A percentile compares a stretch with the other conserved stretches of the same genome.
Evolutionary conservation across 2,329 filamentous ascomycete species (phyloP).

Genomic region (Tolypocladium ophioglossoides): DNA sequence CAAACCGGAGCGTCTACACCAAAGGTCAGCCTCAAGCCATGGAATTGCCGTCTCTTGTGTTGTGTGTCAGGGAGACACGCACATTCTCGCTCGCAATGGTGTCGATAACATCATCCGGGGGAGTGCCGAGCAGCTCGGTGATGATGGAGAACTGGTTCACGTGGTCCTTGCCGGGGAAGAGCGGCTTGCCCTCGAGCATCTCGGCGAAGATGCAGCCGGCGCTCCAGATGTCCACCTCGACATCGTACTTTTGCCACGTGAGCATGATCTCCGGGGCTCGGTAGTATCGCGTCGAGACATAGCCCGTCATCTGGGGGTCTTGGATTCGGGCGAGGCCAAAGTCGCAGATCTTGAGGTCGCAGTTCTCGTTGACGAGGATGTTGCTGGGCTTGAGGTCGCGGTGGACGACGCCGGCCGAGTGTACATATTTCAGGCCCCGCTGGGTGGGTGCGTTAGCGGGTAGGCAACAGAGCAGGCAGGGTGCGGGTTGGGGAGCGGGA

Average conservation of each 20-base stretch:
- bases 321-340: slow-evolving; percentile 96
- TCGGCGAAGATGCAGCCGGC: slow-evolving; percentile 98
- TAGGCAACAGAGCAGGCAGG: neutral
- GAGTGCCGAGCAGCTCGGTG: slow-evolving; percentile 90
- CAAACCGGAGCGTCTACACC: slow-evolving; percentile 78
- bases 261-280: slow-evolving; percentile 99
- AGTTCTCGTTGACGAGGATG: slow-evolving; percentile 99
- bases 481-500: neutral
- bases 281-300: slow-evolving; percentile 98
- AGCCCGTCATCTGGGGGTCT: slow-evolving; percentile 98
- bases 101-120: slow-evolving; percentile 96
- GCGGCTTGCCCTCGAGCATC: slow-evolving; percentile 96
- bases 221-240: slow-evolving; percentile 99
- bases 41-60: neutral
- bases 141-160: slow-evolving; percentile 99
- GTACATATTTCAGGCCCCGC: slow-evolving; percentile 97
- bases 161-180: slow-evolving; percentile 98
- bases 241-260: slow-evolving; percentile 99
- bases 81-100: slow-evolving; percentile 98
- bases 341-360: slow-evolving; percentile 98
- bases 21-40: slow-evolving; percentile 7
- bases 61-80: slow-evolving; percentile 21
- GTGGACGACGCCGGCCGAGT: slow-evolving; percentile 95
- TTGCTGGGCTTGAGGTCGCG: slow-evolving; percentile 97
- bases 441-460: slow-evolving; percentile 25